Evolutionary conservation across 2,329 filamentous ascomycete genomes (phyloP).

Genomic region (Stachybotrys chlorohalonatus): DNA sequence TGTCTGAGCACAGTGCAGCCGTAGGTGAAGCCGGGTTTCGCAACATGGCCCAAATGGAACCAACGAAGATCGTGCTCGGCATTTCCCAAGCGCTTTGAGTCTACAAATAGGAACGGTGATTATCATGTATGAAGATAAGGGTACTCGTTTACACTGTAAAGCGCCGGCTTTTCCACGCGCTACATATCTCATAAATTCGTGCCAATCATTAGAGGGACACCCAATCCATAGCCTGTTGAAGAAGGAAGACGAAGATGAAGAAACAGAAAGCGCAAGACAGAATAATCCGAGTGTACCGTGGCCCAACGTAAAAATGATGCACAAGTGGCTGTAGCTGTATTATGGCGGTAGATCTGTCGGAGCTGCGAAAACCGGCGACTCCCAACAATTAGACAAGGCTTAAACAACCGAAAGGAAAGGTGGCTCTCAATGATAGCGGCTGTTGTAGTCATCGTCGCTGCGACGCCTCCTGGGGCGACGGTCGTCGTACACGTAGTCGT

Average conservation of each 20-base stretch:
- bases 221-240: background rate
- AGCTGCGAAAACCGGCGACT: background rate
- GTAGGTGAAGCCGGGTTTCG: too few relatives aligned
- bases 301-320: too few relatives aligned
- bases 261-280: too few relatives aligned
- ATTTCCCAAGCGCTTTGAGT: too few relatives aligned
- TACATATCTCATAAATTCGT: background rate
- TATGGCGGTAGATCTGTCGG: background rate
- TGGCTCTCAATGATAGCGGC: slow-evolving; percentile 2
- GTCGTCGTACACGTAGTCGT: slow-evolving; percentile 20
- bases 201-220: background rate
- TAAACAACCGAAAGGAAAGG: background rate
- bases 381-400: background rate
- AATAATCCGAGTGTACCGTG: too few relatives aligned
- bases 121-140: background rate
- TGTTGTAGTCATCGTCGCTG: slow-evolving; percentile 15
- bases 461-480: slow-evolving; percentile 11
- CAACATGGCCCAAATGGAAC: too few relatives aligned
- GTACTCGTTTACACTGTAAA: background rate
- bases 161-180: background rate
- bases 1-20: too few relatives aligned
- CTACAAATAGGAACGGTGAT: too few relatives aligned
- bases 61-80: too few relatives aligned
- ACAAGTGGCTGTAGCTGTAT: too few relatives aligned
- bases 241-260: too few relatives aligned